Percentiles rank a stretch among this genome's conserved stretches.
Conservation (phyloP, 179 eudicot genomes). For the Vitellaria paradoxa region DNA sequence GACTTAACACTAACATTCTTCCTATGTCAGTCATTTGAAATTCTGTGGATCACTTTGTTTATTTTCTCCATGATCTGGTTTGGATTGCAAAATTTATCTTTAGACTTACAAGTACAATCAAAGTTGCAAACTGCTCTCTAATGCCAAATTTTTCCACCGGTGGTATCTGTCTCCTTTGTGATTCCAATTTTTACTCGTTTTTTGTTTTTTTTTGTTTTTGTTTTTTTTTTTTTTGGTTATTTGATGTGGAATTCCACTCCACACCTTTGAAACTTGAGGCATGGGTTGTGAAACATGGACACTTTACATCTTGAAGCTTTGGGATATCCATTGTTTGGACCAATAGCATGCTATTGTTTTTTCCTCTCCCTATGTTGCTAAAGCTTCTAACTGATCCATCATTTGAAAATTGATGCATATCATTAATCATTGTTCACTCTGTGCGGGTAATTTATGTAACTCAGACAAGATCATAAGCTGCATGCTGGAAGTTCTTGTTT, state of each 20-base stretch:
- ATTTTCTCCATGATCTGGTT: not conserved
- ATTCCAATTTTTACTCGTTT: not conserved
- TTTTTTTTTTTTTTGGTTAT: too few species aligned
- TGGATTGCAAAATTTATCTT: not conserved
- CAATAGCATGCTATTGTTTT: not conserved
- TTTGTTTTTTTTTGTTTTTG: not conserved
- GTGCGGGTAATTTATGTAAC: not conserved
- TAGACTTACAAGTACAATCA: not conserved
- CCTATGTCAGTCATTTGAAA: not conserved
- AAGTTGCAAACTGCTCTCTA: not conserved
- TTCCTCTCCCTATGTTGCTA: not conserved
- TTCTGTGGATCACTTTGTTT: not conserved
- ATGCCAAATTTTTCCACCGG: not conserved
- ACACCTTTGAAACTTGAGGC: not conserved
- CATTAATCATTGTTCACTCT: not conserved
- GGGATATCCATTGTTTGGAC: not conserved
- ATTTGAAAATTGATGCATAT: not conserved
- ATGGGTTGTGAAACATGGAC: not conserved
- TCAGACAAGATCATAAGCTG: not conserved
- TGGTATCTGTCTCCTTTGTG: conserved; percentile 1
- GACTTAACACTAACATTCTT: not conserved
- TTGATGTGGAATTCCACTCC: not conserved
- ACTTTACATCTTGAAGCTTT: conserved; percentile 3
- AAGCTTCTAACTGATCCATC: not conserved
- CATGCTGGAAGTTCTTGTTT: conserved; percentile 11